These are phyloP conservation scores for Artomyces pyxidatus DNA, from an alignment of 768 basidiomycete species.

Conservation along the genomic window DNA sequence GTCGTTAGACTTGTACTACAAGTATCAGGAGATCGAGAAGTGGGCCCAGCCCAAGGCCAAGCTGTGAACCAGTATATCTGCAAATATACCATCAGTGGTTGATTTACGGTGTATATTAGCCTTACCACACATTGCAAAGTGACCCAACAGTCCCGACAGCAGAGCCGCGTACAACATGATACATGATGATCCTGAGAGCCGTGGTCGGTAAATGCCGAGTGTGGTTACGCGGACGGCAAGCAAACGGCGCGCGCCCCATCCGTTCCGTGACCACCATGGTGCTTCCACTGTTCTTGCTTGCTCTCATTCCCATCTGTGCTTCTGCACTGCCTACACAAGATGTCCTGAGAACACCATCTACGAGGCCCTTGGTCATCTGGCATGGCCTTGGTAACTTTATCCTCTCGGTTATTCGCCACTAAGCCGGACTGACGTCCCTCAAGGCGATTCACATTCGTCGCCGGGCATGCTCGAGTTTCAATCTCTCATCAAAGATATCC, in stretches of 20 bases:
- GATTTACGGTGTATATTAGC: too few relatives aligned
- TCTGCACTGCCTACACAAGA: slow-evolving; percentile 6
- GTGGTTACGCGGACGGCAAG: too few relatives aligned
- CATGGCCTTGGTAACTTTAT: slow-evolving; percentile 53
- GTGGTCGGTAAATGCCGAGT: too few relatives aligned
- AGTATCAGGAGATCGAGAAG: slow-evolving; percentile 45
- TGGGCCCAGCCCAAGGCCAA: slow-evolving; percentile 15
- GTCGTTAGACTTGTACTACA: slow-evolving; percentile 55
- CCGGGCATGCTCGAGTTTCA: slow-evolving; percentile 66
- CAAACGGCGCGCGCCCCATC: too few relatives aligned
- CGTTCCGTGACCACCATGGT: too few relatives aligned
- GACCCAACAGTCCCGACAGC: too few relatives aligned
- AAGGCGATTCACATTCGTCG: slow-evolving; percentile 73
- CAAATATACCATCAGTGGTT: too few relatives aligned
- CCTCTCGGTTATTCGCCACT: background rate
- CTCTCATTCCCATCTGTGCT: background rate
- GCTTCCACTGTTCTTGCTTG: too few relatives aligned
- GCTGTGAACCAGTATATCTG: too few relatives aligned
- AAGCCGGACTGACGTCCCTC: background rate
- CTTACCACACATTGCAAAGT: too few relatives aligned
- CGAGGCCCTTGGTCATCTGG: slow-evolving; percentile 64
- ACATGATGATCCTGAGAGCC: too few relatives aligned
- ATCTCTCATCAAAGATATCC: slow-evolving; percentile 45
- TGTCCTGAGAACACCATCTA: slow-evolving; percentile 1
- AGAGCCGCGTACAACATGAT: too few relatives aligned